Base-by-base conservation (phyloP, 208 protist species). In the Vickermania ingenoplastis region DNA sequence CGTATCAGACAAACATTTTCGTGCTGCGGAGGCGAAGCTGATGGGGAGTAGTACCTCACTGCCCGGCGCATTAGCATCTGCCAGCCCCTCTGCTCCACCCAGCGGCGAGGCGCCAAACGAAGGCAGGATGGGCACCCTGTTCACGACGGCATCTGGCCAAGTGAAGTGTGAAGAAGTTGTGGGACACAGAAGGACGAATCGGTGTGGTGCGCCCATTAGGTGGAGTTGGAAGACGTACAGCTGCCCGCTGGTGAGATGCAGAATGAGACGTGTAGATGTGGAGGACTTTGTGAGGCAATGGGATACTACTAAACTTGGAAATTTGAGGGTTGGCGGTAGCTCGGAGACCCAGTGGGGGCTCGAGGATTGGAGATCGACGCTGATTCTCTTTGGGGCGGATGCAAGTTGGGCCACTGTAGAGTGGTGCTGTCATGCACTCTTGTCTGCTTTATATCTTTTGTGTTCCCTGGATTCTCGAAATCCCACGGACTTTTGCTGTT, bases 361-460 rank as follows among this genome's bases (percentile, higher is more conserved):
- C n/a, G n/a, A n/a, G n/a, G n/a, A n/a, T n/a, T n/a, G n/a, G n/a
- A n/a, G n/a, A n/a, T n/a, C n/a, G n/a, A n/a, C n/a, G n/a, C n/a
- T n/a, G n/a, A n/a, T n/a, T n/a, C n/a, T n/a, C n/a, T n/a, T n/a
- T n/a, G n/a, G n/a, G n/a, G n/a, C n/a, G n/a, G n/a, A n/a, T n/a
- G n/a, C n/a, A n/a, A n/a, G n/a, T n/a, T n/a, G n/a, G n/a, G n/a
- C n/a, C n/a, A n/a, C n/a, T n/a, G 41, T 66, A 0, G 59, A 59
- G 45, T 88, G 80, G 84, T 91, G 75, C 59, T 24, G 52, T 11
- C 79, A 87, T 30, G 73, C 71, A 41, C 48, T 91, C 2, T 28
- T 59, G 13, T 79, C 75, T 0, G 70, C 77, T 7, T 52, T 87
- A 57, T 41, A 75, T 17, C 78, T 79, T 25, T 31, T 68, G 17